These are phyloP conservation scores for Parasitella parasitica DNA, from an alignment of 371 early-diverging fungal species.

Conservation along the genomic window DNA sequence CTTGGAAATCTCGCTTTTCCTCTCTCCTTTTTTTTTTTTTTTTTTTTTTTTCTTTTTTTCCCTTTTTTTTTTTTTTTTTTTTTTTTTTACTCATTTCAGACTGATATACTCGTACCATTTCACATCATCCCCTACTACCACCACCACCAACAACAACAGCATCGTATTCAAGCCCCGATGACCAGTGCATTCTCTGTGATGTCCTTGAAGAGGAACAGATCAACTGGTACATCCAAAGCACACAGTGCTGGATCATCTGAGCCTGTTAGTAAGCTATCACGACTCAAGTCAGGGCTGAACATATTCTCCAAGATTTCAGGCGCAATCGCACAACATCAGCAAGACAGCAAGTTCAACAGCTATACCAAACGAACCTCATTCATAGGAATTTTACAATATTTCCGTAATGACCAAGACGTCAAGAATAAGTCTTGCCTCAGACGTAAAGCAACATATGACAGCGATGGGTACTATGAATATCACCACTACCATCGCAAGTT, in stretches of 20 bases:
- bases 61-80: conserved; percentile 9
- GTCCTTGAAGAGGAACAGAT: conserved; percentile 27
- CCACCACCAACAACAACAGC: neutral
- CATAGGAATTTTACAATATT: conserved; percentile 14
- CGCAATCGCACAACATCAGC: neutral
- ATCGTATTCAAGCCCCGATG: conserved; percentile 4
- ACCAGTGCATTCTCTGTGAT: conserved; percentile 22
- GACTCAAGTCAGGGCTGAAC: conserved; percentile 23
- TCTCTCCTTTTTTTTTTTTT: conserved; percentile 9
- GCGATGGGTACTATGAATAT: conserved; percentile 12
- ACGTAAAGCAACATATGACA: conserved; percentile 6
- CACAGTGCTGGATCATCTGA: neutral
- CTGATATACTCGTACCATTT: neutral
- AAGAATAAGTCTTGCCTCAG: neutral
- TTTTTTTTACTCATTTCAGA: no score
- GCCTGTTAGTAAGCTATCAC: conserved; percentile 24
- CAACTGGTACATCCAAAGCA: conserved; percentile 20
- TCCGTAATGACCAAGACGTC: conserved; percentile 8
- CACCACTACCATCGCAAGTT: conserved; percentile 6
- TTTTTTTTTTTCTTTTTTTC: conserved; percentile 9
- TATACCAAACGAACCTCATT: conserved; percentile 5
- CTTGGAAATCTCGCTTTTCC: neutral
- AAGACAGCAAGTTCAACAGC: neutral
- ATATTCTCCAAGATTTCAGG: conserved; percentile 21
- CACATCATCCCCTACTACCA: neutral